Conservation (phyloP, 768 basidiomycete species). For the Termitomyces sp. region DNA sequence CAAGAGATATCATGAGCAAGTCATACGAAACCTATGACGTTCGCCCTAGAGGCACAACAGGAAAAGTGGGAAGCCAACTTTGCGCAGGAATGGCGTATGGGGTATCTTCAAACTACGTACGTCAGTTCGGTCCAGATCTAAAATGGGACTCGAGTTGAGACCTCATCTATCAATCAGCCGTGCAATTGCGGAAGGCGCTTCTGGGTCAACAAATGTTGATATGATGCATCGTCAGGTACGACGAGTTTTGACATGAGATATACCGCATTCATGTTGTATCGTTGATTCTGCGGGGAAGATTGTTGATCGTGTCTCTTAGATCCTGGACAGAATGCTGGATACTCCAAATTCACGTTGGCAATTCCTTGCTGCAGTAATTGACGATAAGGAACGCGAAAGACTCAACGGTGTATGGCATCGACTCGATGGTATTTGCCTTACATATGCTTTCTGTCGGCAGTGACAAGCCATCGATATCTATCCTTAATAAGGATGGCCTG, state of each 20-base stretch:
- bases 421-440: constrained; percentile 36
- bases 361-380: constrained; percentile 38
- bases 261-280: not conserved
- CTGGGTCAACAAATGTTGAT: constrained; percentile 48
- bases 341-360: constrained; percentile 38
- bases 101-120: constrained; percentile 43
- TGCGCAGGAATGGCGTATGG: constrained; percentile 50
- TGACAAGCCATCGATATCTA: not conserved
- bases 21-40: not conserved
- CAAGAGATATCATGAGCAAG: not conserved
- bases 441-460: not conserved
- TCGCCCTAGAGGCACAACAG: constrained; percentile 13
- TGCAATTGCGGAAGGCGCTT: constrained; percentile 35
- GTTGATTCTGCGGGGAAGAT: not conserved
- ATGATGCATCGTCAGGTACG: constrained; percentile 47
- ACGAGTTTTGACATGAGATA: not conserved
- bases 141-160: not conserved
- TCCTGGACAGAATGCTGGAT: constrained; percentile 50
- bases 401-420: constrained; percentile 56
- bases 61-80: constrained; percentile 38
- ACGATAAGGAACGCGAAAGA: constrained; percentile 33
- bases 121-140: constrained; percentile 10
- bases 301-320: constrained; percentile 25
- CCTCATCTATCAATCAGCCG: constrained; percentile 22
- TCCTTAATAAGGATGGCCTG: constrained; percentile 47